These are phyloP conservation scores for Clavispora santaluciae DNA, from an alignment of 805 yeast species.

Conservation along the genomic window DNA sequence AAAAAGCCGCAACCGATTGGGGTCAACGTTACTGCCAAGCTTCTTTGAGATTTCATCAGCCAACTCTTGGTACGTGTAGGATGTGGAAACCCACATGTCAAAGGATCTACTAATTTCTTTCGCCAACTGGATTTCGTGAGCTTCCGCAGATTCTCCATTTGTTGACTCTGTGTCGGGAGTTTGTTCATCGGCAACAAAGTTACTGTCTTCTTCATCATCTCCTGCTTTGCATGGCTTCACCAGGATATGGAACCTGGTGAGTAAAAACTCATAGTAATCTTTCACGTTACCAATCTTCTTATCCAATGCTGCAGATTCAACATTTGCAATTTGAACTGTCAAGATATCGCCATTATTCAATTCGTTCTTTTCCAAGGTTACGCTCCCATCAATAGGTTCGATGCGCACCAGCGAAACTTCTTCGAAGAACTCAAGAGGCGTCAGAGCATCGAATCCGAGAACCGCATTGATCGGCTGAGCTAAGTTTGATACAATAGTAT, in stretches of 20 bases:
- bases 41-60: constrained; percentile 55
- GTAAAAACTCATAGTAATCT: constrained; percentile 51
- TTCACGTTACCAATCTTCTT: constrained; percentile 25
- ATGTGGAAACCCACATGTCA: constrained; percentile 66
- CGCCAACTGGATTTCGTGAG: constrained; percentile 16
- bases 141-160: constrained; percentile 10
- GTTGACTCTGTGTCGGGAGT: constrained; percentile 2
- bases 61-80: constrained; percentile 54
- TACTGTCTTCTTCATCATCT: constrained; percentile 47
- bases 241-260: constrained; percentile 56
- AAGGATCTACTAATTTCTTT: constrained; percentile 27
- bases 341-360: constrained; percentile 67
- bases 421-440: constrained; percentile 45
- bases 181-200: constrained; percentile 30
- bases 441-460: constrained; percentile 34
- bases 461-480: constrained; percentile 36
- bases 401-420: constrained; percentile 56
- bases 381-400: constrained; percentile 36
- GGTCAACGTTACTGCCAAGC: constrained; percentile 44
- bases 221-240: constrained; percentile 44
- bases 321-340: constrained; percentile 25
- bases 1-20: constrained; percentile 61
- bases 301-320: constrained; percentile 16
- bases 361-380: constrained; percentile 52
- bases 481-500: constrained; percentile 40